phyloP scores from a whole-genome alignment of 2,329 filamentous ascomycete genomes.

The Capronia americana region DNA sequence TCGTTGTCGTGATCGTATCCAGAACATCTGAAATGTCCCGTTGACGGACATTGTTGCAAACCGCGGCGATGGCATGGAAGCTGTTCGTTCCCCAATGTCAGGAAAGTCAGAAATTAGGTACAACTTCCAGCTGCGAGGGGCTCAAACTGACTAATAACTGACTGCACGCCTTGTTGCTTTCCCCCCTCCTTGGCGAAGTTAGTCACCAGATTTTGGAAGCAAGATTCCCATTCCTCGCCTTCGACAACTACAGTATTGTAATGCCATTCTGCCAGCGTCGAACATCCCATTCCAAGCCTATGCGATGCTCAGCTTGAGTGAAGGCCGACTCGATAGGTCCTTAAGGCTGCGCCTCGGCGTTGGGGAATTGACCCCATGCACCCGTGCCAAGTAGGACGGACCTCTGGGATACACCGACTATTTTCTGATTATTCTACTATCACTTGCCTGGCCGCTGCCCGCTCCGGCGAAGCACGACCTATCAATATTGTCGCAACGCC shows the following conservation, averaged over 20 bases:
- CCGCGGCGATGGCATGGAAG: neutral
- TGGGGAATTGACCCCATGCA: neutral
- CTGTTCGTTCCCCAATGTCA: neutral
- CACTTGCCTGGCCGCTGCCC: neutral
- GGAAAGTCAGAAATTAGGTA: conserved; percentile 5
- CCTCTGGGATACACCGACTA: neutral
- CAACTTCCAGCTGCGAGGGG: neutral
- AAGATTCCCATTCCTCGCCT: neutral
- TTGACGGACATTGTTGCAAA: neutral
- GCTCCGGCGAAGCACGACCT: neutral
- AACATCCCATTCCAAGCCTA: neutral
- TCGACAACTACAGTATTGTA: neutral
- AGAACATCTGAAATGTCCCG: neutral
- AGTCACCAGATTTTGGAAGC: neutral
- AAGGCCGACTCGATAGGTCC: neutral
- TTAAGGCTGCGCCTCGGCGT: neutral
- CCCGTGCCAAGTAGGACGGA: neutral
- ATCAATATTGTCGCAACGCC: neutral
- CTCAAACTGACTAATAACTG: neutral
- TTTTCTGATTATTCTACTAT: neutral
- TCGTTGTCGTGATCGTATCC: neutral
- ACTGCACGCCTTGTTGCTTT: neutral
- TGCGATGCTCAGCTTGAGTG: neutral
- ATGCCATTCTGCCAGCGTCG: neutral
- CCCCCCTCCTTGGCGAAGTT: neutral